Base-by-base conservation (phyloP, 192 early-diverging fungal genomes). In the Podila minutissima region DNA sequence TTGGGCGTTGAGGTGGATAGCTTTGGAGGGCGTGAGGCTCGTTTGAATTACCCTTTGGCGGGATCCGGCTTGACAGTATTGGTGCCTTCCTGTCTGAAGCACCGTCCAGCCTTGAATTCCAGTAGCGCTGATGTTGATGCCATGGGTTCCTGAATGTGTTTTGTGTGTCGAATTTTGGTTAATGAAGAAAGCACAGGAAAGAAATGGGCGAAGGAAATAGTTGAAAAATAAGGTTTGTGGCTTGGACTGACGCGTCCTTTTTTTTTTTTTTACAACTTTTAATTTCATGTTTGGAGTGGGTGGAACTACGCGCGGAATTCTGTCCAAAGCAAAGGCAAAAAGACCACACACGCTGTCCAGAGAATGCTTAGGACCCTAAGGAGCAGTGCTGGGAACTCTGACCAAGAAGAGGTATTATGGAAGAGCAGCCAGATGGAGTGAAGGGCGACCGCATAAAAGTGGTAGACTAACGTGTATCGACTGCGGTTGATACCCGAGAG, bases 381-480 rank as follows among this genome's bases (percentile, higher is more conserved):
- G 48, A 91, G 83, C 55, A 79, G 88, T 10, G 32, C 28, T 7
- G 87, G 89, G 10, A 85, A 77, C 46, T 85, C 70, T 1, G 66
- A 74, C 86, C 90, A 74, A 0, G 53, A 55, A 55, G 76, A 75
- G 62, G 75, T 69, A 74, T 86, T 33, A 76, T 75, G 72, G 84
- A 90, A 82, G 83, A 90, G 65, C 81, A 71, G 49, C 74, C 89
- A 74, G 74, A 93, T 82, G 68, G 88, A 64, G 81, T 94, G 90
- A 8, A 94, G 66, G 0, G 97, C 98, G 26, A 98, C 97, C 20
- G 91, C 88, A 85, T 98, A 98, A 76, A 99, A 99, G 84, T 98
- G 97, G 71, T 89, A 90, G 0, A 97, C 65, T 7, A 98, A 88
- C 12, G 96, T 85, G 53, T 88, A 48, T 10, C 97, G 96, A 49